Base-by-base conservation (phyloP, 1,139 yeast species). In the Saccharomyces hybrid region DNA sequence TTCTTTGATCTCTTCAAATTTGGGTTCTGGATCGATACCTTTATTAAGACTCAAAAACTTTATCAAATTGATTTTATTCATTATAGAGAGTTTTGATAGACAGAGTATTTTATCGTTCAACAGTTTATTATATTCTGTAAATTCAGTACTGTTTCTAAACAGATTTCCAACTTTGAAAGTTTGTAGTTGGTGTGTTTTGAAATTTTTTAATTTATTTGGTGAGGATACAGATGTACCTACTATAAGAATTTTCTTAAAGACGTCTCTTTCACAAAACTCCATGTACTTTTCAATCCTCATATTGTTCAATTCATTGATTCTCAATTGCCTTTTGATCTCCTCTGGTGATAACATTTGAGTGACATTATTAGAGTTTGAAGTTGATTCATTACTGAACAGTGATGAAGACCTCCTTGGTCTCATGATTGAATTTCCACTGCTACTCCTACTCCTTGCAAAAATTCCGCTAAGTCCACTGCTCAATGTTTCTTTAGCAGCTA, bases 391-490 rank as follows among this genome's bases (percentile, higher is more conserved):
- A 50, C 70, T 65, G 34, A 64, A 59, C n/a, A 66, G 42, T 1
- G 71, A 65, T 1, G 69, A 65, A 6, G 69, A 62, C 38, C 70
- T 56, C 50, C 66, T 60, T 11, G 50, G 56, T 14, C 64, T 60
- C 50, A 61, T 58, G n/a, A 53, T 41, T 6, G 64, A 55, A 8
- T 51, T 53, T 27, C 50, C 53, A 11, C 58, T 60, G 48, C 68
- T 63, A 56, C 72, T 68, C 51, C 72, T 62, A 49, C 70, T 67
- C 21, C 71, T 58, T n/a, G 66, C 64, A 59, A 69, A 69, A 5
- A 69, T 64, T 2, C 71, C 70, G 50, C 71, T 67, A 44, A 69
- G 55, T 1, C 72, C 72, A 42, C 68, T 64, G 48, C 68, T 67
- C 31, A 66, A 56, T 2, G 68, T 58, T 47, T 68, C 70, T 32